Evolutionary conservation across 2,329 filamentous ascomycete genomes (phyloP), one percentile per base, ranked within the genome.

Genomic region (Aspergillus sp.): DNA sequence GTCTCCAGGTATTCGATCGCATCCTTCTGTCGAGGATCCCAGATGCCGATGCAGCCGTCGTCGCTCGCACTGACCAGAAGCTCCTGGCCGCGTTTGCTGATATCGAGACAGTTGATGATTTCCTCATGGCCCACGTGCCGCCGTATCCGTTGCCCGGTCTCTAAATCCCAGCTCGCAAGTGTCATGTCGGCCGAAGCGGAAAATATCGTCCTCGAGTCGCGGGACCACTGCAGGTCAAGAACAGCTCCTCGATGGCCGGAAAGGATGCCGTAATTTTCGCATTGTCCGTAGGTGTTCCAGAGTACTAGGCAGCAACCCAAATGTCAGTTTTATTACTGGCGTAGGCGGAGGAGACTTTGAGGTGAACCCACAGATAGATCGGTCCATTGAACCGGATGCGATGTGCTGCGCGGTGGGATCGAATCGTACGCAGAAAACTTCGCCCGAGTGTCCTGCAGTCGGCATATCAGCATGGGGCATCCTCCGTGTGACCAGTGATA

Each of bases 331-430:
- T 40, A 25, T 2, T 32, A n/a, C 40, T 13, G 7, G 3, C 16
- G 20, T 38, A 34, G 23, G 21, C 16, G 21, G 11, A 16, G 29
- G 25, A 17, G 5, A 20, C 17, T 6, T 32, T 42, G 21, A 46
- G 31, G 29, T 7, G 45, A 20, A 76, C 87, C 53, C 77, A 95
- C 90, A 80, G 63, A 99, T 94, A 53, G 86, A 89, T 64, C 92
- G 84, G 69, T 99, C 94, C 89, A 97, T 96, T 11, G 91, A 94
- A 7, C 91, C 93, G 1, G 94, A 97, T 40, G 94, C 94, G 63
- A 97, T 94, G 58, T 91, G 81, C 58, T 91, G 88, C 41, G 92
- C 93, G 2, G 88, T 88, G 2, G 90, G 88, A 68, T 97, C 91
- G 68, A 99, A 99, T 67, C 89, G 88, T 45, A 90, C 88, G 20